phyloP scores from a whole-genome alignment of 2,329 filamentous ascomycete species.

The Trichoderma asperellum region DNA sequence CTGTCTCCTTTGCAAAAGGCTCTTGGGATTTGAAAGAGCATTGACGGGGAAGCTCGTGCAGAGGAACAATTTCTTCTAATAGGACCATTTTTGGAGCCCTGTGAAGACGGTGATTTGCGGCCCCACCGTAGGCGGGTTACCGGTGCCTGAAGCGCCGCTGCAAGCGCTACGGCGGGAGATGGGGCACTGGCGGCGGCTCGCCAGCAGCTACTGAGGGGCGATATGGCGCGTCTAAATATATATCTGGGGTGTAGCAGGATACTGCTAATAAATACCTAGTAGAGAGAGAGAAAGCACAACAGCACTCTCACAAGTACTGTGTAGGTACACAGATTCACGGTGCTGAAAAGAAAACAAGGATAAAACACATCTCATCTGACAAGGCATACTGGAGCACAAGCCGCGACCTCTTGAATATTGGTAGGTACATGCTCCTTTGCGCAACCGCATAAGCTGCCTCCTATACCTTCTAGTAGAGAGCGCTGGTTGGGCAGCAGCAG shows the following conservation, averaged over 20 bases:
- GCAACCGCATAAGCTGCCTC: neutral
- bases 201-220: neutral
- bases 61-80: neutral
- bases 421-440: neutral
- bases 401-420: neutral
- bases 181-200: neutral
- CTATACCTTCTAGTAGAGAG: neutral
- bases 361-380: neutral
- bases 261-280: neutral
- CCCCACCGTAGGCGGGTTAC: neutral
- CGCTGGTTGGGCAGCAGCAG: slow-evolving; percentile 21
- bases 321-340: neutral
- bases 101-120: slow-evolving; percentile 10
- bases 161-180: slow-evolving; percentile 10
- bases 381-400: neutral
- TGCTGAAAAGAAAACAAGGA: neutral
- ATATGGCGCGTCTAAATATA: neutral
- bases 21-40: neutral
- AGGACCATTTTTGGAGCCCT: neutral
- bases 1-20: neutral
- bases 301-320: too few relatives aligned
- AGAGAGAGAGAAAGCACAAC: too few relatives aligned
- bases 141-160: slow-evolving; percentile 24
- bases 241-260: neutral
- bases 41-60: slow-evolving; percentile 1